These are phyloP conservation scores for Quercus suber DNA, from an alignment of 306 rosid genomes.

Conservation along the genomic window DNA sequence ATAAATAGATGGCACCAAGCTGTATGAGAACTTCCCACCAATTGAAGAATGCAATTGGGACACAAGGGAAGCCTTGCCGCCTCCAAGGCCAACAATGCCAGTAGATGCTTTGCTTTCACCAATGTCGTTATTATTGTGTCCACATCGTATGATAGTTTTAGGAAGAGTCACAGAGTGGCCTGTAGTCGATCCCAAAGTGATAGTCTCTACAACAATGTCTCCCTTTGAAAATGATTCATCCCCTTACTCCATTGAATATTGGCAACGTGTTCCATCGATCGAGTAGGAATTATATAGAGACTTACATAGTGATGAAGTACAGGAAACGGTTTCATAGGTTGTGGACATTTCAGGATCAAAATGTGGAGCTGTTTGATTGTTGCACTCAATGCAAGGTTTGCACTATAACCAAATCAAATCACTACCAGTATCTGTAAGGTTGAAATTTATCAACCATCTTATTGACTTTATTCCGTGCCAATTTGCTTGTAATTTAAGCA, in stretches of 20 bases:
- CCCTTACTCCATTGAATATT: slow-evolving; percentile 15
- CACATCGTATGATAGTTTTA: slow-evolving; percentile 42
- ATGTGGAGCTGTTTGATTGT: slow-evolving; percentile 30
- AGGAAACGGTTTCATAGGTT: slow-evolving; percentile 19
- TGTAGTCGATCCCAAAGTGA: slow-evolving; percentile 36
- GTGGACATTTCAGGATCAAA: slow-evolving; percentile 41
- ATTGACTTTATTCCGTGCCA: no score
- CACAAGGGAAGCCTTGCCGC: slow-evolving; percentile 29
- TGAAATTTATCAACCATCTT: no score
- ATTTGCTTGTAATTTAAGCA: no score
- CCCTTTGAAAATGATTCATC: slow-evolving; percentile 27
- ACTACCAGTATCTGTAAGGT: slow-evolving; percentile 47
- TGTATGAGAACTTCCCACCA: slow-evolving; percentile 44
- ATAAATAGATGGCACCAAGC: slow-evolving; percentile 30
- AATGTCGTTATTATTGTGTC: slow-evolving; percentile 9
- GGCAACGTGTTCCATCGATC: background rate
- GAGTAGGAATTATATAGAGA: background rate
- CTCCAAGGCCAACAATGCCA: slow-evolving; percentile 57
- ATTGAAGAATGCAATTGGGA: slow-evolving; percentile 31
- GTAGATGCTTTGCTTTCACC: background rate
- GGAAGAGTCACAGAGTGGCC: slow-evolving; percentile 13
- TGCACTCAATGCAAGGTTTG: slow-evolving; percentile 40
- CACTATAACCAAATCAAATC: slow-evolving; percentile 59
- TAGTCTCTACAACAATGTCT: slow-evolving; percentile 31
- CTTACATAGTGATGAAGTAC: slow-evolving; percentile 4